Conservation (phyloP, 78 protist species). For the Anaeramoeba flamelloides region DNA sequence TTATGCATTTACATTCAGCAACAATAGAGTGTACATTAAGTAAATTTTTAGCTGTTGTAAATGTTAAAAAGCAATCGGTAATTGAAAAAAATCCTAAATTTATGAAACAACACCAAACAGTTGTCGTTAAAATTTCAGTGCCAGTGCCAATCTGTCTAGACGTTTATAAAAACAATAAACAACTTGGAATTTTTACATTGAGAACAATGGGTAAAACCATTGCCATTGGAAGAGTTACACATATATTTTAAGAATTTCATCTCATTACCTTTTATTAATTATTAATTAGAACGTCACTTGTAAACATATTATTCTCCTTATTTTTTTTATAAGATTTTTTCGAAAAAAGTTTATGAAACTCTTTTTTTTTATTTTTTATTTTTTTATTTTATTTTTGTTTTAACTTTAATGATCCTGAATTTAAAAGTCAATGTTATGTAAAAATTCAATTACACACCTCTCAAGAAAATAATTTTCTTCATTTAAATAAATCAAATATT, state of each 20-base stretch:
- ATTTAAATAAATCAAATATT: too few species aligned
- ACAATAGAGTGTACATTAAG: not conserved
- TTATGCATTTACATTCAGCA: not conserved
- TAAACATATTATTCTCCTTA: not conserved
- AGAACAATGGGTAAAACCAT: conserved; percentile 3
- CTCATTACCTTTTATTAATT: conserved; percentile 51
- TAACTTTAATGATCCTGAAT: not conserved
- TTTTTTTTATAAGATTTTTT: not conserved
- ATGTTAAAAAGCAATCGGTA: not conserved
- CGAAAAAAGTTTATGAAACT: not conserved
- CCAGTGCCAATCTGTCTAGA: conserved; percentile 40
- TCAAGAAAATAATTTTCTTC: too few species aligned
- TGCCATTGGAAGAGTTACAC: not conserved
- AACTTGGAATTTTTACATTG: conserved; percentile 36
- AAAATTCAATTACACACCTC: too few species aligned
- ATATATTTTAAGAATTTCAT: not conserved
- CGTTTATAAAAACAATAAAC: conserved; percentile 12
- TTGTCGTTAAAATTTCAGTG: conserved; percentile 10
- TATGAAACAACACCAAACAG: not conserved
- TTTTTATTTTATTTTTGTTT: not conserved
- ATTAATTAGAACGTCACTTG: conserved; percentile 6
- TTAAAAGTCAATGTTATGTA: too few species aligned
- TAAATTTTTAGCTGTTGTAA: not conserved
- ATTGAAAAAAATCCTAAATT: not conserved
- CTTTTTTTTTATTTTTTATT: not conserved